Base-by-base conservation (phyloP, 108 stramenopile species). In the Skeletonema grethae region DNA sequence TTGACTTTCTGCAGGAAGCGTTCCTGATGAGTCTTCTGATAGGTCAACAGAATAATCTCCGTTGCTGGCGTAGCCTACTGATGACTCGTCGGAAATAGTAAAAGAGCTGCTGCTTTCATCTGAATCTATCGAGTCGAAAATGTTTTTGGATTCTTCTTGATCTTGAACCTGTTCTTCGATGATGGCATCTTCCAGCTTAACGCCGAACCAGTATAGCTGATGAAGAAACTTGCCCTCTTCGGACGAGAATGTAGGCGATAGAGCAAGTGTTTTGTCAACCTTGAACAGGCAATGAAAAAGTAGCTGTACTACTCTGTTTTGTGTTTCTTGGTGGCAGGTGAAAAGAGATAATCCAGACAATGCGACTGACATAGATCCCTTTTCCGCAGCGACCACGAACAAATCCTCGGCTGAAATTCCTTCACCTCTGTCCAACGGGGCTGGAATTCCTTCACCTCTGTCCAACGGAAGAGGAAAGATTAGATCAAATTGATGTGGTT, bases 111-210 rank as follows among this genome's bases (percentile, higher is more conserved):
- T 65, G 35, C 45, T 48, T 62, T 64, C 36, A 36, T 45, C 46
- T 4, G 65, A 66, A 25, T 29, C 65, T 50, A 57, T 12, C 7
- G 73, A 56, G 50, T 32, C 57, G 39, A 18, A 64, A 4, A 32
- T 18, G 16, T 24, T 65, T 11, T 20, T 12, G 6, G 22, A 32
- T 31, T 67, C 28, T n/a, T 70, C 69, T 24, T 58, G 46, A 12
- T 30, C 57, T 11, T 58, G 46, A 12, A 30, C 57, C 12, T 63
- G 43, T 32, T 63, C 69, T 22, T n/a, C 57, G 30, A 76, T 45
- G 25, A 72, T 81, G 25, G 77, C 80, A 75, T 82, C 81, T 68
- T 85, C 84, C 41, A 85, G 56, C 58, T 85, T 85, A 20, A 85
- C 75, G 13, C 80, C 77, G 56, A 78, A 85, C 72, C 71, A 79